Base-by-base conservation (phyloP, 352 stramenopile genomes). In the Phytophthora chlamydospora region DNA sequence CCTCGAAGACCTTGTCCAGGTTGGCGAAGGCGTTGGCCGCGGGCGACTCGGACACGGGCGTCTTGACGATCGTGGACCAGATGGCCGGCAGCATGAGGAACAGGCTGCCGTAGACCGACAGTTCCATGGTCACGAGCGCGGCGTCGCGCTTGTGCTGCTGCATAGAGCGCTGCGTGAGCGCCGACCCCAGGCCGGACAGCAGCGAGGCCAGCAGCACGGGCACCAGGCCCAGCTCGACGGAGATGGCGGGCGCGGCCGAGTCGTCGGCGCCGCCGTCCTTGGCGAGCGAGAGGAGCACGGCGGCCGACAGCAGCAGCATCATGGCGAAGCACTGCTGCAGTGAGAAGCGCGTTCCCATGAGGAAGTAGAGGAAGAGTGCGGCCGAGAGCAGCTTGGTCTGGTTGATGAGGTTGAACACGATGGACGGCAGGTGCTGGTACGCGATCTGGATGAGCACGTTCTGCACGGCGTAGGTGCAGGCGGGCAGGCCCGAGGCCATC, bases 401-500 rank as follows among this genome's bases (percentile, higher is more conserved):
- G 74, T 95, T 95, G 38, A 95, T 78, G 38, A 95, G 70, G 68
- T 94, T 95, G 62, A 94, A 94, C 24, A 92, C 73, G 44, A 94
- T 88, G 32, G 87, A 87, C 47, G 83, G 80, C 43, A 94, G 61
- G 66, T 94, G 68, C 69, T 95, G 87, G 64, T 91, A 92, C 44
- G 87, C 74, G 13, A 89, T 54, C 58, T 94, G 85, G 51, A 94
- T 88, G n/a, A 93, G 76, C 57, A 94, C 77, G 49, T 95, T 95
- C 69, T 95, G 87, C 55, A 94, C 66, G n/a, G 85, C 85, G 68
- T 95, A 95, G 24, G 85, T 93, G 66, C 79, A 91, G 16, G 87
- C 87, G 1, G 87, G 85, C 1, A 95, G 62, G 8, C 85, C 85
- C 24, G 85, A 92, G n/a, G 79, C 77, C 34, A 68, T 54, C 40